Base-by-base conservation (phyloP, 2,329 filamentous ascomycete genomes). In the Diaporthe eres region DNA sequence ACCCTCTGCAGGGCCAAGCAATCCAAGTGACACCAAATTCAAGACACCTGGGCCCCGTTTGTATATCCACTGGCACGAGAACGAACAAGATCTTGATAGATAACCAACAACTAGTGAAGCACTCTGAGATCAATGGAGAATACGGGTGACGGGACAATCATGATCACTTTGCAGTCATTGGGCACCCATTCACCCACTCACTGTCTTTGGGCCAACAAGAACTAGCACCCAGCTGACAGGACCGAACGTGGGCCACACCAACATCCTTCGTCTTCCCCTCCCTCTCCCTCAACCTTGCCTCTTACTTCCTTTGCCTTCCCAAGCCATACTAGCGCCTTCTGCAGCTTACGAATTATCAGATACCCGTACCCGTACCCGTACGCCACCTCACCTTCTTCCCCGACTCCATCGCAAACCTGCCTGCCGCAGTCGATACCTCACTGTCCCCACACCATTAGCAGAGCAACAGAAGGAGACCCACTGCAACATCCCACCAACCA, bases 281-380 rank as follows among this genome's bases (percentile, higher is more conserved):
- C 39, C 25, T 34, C 19, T 47, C 61, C 8, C 4, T 28, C 39
- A 12, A 31, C 34, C 28, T 65, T 34, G 5, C 42, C 13, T 31
- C 28, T 22, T 31, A 17, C 42, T 34, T 22, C 37, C 7, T 25
- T 4, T 49, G 19, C 17, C n/a, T 44, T 42, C 37, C 58, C 58
- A 44, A 42, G 12, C 58, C 58, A 44, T 63, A 13, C 58, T 63
- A 63, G 58, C 58, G 58, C 61, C 5, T n/a, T 19, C 61, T 65
- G 61, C 61, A 28, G 58, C 58, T 63, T 63, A 44, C 37, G 37
- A 12, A 63, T 28, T 28, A n/a, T 9, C 5, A 17, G n/a, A 25
- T 4, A 28, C 37, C 37, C 37, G 12, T 13, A 34, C 34, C 34
- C 34, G 34, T 8, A 34, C 34, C 13, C 4, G 22, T 7, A 7